phyloP scores from a whole-genome alignment of 2,329 filamentous ascomycete genomes.

The Bipolaris cookei region DNA sequence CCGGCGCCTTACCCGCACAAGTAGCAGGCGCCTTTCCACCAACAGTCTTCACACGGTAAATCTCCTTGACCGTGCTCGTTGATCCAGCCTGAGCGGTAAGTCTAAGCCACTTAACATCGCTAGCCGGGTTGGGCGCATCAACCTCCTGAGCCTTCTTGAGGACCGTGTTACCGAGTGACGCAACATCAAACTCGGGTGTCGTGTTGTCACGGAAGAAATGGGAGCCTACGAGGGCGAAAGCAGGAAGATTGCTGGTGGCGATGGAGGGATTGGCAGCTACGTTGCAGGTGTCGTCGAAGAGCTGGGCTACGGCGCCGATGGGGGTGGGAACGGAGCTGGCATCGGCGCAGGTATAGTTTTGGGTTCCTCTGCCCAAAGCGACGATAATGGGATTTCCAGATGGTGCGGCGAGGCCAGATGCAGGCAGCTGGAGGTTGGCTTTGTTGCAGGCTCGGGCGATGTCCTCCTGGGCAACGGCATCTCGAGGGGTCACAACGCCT shows the following conservation, averaged over 20 bases:
- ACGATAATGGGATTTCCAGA: slow-evolving; percentile 52
- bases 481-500: slow-evolving; percentile 23
- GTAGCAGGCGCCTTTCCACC: slow-evolving; percentile 76
- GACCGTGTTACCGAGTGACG: slow-evolving; percentile 67
- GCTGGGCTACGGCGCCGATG: slow-evolving; percentile 52
- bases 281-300: slow-evolving; percentile 36
- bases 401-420: slow-evolving; percentile 32
- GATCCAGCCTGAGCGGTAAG: slow-evolving; percentile 59
- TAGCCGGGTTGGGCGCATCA: slow-evolving; percentile 65
- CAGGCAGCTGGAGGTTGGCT: slow-evolving; percentile 30
- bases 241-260: slow-evolving; percentile 34
- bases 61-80: slow-evolving; percentile 63
- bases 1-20: slow-evolving; percentile 61
- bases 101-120: slow-evolving; percentile 78
- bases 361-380: slow-evolving; percentile 56
- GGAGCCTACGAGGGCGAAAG: slow-evolving; percentile 60
- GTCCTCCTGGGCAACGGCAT: slow-evolving; percentile 11
- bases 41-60: slow-evolving; percentile 83
- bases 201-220: slow-evolving; percentile 79
- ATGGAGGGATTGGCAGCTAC: slow-evolving; percentile 25
- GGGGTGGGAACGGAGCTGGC: slow-evolving; percentile 43
- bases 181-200: slow-evolving; percentile 82
- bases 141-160: slow-evolving; percentile 68
- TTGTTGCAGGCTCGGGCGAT: slow-evolving; percentile 26
- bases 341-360: slow-evolving; percentile 57